Evolutionary conservation across 2,329 filamentous ascomycete genomes (phyloP), one percentile per base, ranked within the genome.

Genomic region (Fusarium protoensiforme): DNA sequence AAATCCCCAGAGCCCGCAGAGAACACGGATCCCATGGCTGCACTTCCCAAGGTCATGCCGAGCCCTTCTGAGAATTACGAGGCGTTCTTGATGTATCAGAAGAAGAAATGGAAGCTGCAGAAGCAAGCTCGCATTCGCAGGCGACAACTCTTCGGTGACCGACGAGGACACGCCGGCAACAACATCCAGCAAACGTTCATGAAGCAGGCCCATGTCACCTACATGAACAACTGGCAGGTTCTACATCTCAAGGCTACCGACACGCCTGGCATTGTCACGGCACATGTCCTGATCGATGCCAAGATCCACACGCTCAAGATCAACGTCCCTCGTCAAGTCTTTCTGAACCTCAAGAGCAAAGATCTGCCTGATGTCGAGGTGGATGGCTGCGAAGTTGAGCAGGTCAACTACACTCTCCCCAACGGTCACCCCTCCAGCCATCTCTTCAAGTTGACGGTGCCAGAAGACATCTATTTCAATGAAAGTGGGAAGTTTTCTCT

Each of bases 31-130:
- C 95, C 95, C 0, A 97, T 94, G 81, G 92, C 94, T 31, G 90
- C 90, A 27, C 87, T 99, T 16, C 96, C 96, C 0, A 90, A 92
- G 69, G 88, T 90, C 46, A 97, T 98, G 93, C 96, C 96, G 2
- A 90, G 89, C 27, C 93, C 96, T 22, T 93, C 91, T 0, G 91
- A 96, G 57, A 93, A 99, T 81, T 99, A 99, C 76, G 85, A 90
- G 20, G 94, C 90, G 0, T 99, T 97, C 86, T 82, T 99, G 61
- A 89, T 93, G 78, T 98, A 98, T 78, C 96, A 99, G 81, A 99
- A 99, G 83, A 91, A 95, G 84, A 99, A 99, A 83, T 99, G 96
- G 96, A 98, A 96, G 85, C 92, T 98, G 39, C 96, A 99, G 81
- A 97, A 95, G 79, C 93, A 97, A 80, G 95, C 96, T 36, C 91